Percentiles rank a stretch among this genome's conserved stretches.
Conservation (phyloP, 2,329 filamentous ascomycete species). For the Cordyceps pruinosa region DNA sequence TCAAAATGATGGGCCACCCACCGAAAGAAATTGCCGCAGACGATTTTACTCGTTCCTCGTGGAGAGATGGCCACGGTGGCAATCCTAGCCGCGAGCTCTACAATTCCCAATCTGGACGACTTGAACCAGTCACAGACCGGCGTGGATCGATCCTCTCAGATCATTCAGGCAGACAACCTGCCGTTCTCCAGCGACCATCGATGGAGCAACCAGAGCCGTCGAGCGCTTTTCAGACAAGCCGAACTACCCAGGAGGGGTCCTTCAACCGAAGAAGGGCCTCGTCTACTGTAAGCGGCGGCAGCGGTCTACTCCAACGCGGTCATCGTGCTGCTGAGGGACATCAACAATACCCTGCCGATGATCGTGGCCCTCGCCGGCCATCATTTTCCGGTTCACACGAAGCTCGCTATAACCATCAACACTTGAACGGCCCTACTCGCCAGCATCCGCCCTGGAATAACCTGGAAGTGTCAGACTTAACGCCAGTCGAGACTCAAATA, state of each 20-base stretch:
- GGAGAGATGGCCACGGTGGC: conserved; percentile 61
- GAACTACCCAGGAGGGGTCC: conserved; percentile 57
- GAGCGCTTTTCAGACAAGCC: conserved; percentile 74
- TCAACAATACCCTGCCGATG: conserved; percentile 31
- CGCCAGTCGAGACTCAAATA: conserved; percentile 20
- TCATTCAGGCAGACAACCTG: conserved; percentile 60
- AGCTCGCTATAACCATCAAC: conserved; percentile 40
- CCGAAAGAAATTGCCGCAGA: conserved; percentile 84
- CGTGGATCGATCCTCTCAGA: conserved; percentile 64
- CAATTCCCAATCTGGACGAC: conserved; percentile 91
- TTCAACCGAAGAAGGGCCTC: conserved; percentile 77
- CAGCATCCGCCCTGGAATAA: conserved; percentile 24
- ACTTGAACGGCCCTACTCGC: conserved; percentile 22
- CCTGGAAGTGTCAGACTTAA: conserved; percentile 13
- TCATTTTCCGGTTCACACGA: conserved; percentile 46
- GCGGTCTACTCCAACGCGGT: conserved; percentile 58
- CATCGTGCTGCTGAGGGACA: conserved; percentile 37
- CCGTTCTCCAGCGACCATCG: conserved; percentile 68
- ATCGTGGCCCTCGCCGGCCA: conserved; percentile 37
- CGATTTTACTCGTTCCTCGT: conserved; percentile 79
- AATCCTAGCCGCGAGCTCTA: conserved; percentile 66
- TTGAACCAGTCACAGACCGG: conserved; percentile 80
- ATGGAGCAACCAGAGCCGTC: conserved; percentile 72
- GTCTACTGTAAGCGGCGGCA: conserved; percentile 85
- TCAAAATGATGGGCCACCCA: conserved; percentile 46